phyloP scores from a whole-genome alignment of 148 eudicot species.

The Camellia granthamiana region DNA sequence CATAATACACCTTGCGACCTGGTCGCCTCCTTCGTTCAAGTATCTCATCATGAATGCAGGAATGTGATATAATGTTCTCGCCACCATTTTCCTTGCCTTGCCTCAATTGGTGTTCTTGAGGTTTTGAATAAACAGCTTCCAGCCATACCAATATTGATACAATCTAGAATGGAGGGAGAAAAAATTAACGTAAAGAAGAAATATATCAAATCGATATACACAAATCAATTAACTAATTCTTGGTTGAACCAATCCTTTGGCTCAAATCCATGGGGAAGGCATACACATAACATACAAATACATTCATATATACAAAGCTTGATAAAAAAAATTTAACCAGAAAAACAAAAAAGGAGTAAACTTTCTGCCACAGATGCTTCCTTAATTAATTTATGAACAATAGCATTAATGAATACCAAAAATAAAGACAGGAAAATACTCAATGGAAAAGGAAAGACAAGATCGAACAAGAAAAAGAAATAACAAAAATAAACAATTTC shows the following conservation, averaged over 20 bases:
- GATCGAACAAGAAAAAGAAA: background rate
- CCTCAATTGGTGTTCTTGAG: conserved; percentile 33
- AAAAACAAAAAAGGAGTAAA: background rate
- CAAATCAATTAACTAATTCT: too few relatives aligned
- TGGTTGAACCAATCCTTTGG: too few relatives aligned
- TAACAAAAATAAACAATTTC: background rate
- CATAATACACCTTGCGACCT: conserved; percentile 75
- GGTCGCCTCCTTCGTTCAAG: conserved; percentile 83
- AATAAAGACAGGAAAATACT: background rate
- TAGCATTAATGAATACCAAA: background rate
- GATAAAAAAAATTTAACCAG: too few relatives aligned
- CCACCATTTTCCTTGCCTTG: conserved; percentile 37
- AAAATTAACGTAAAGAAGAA: background rate
- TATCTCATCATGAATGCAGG: conserved; percentile 97
- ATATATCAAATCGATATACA: background rate
- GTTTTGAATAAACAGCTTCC: conserved; percentile 37
- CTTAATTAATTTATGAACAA: background rate
- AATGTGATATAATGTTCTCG: conserved; percentile 56
- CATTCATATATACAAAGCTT: too few relatives aligned
- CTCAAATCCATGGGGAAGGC: too few relatives aligned
- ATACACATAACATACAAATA: too few relatives aligned
- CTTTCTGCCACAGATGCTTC: background rate
- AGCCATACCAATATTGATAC: conserved; percentile 45
- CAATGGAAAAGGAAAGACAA: background rate
- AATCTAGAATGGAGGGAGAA: conserved; percentile 42